Evolutionary conservation across 768 basidiomycete species (phyloP).

Genomic region (Russula abietina): DNA sequence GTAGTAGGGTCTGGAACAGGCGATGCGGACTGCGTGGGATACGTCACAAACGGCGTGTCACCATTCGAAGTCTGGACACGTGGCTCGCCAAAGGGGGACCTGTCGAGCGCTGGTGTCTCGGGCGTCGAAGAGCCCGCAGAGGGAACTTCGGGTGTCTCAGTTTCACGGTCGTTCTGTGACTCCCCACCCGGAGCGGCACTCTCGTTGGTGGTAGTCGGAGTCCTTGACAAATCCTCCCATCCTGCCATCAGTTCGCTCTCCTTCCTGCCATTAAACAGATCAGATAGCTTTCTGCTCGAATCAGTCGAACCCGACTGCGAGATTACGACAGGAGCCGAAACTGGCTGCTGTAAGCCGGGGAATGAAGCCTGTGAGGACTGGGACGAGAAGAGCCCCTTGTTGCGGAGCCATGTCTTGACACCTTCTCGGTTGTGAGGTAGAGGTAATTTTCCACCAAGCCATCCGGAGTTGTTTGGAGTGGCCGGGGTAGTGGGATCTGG

Average conservation of each 20-base stretch:
- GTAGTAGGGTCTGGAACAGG: slow-evolving; percentile 48
- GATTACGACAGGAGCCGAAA: slow-evolving; percentile 32
- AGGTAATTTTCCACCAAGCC: slow-evolving; percentile 48
- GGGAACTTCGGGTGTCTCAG: slow-evolving; percentile 12
- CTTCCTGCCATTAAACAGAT: slow-evolving; percentile 52
- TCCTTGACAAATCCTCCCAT: slow-evolving; percentile 58
- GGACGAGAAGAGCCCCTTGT: slow-evolving; percentile 49
- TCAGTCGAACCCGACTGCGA: slow-evolving; percentile 34
- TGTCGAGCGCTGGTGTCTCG: slow-evolving; percentile 15
- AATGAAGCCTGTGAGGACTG: slow-evolving; percentile 30
- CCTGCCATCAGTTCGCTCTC: slow-evolving; percentile 51
- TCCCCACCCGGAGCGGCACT: slow-evolving; percentile 31
- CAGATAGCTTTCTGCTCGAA: slow-evolving; percentile 58
- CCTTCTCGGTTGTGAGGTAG: slow-evolving; percentile 75
- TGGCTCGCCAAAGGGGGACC: not conserved
- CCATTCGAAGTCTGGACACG: slow-evolving; percentile 18
- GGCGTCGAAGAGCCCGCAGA: slow-evolving; percentile 16
- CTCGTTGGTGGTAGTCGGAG: slow-evolving; percentile 44
- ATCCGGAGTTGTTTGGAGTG: slow-evolving; percentile 32
- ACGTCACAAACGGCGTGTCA: slow-evolving; percentile 30
- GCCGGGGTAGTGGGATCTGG: slow-evolving; percentile 41
- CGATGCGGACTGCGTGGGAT: slow-evolving; percentile 31
- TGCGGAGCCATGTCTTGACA: slow-evolving; percentile 74
- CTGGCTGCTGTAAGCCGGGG: slow-evolving; percentile 21
- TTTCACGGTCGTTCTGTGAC: slow-evolving; percentile 28